Evolutionary conservation across 805 yeast species (phyloP), one percentile per base, ranked within the genome.

Genomic region (Cyberlindnera saturnus): DNA sequence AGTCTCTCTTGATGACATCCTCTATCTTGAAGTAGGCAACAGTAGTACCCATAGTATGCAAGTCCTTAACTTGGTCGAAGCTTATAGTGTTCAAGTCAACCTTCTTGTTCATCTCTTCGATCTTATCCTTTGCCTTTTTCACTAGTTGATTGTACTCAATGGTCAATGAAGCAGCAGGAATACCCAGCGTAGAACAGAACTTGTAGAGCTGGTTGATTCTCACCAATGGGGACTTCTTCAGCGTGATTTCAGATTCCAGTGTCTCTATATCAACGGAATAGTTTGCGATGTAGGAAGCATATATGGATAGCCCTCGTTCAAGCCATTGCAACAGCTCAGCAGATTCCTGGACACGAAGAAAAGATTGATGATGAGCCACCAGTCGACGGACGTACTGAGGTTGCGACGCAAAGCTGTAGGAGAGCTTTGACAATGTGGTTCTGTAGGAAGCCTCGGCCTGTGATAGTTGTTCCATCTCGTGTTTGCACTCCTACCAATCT

Each of bases 1-100:
- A 57, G 32, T 56, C 62, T 39, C 62, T 50, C 23, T 49, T 46
- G 2, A 48, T 34, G 20, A 56, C 44, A 9, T 57, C 54, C 1
- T 36, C 32, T 6, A 39, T 35, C 34, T 46, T 41, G 45, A 57
- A 57, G 40, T 48, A 57, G 1, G 49, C 42, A 6, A 46, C 47
- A 3, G 55, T 47, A 3, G 34, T 15, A 6, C 39, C 29, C 35
- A 39, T 19, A 3, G 33, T 38, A 2, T 30, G 32, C 8, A 56
- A 36, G 15, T 50, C 53, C 18, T 31, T 35, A 9, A 56, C 56
- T 3, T 45, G 18, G 38, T 49, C 45, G 28, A 57, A 57, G 14
- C 30, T 30, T 6, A 56, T 35, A 5, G 55, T 41, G 33, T 40
- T 47, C 26, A 54, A 42, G 38, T 57, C 60, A 1, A 57, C 34